These are phyloP conservation scores for Phaeoacremonium minimum DNA, from an alignment of 2,329 filamentous ascomycete genomes.

Conservation along the genomic window DNA sequence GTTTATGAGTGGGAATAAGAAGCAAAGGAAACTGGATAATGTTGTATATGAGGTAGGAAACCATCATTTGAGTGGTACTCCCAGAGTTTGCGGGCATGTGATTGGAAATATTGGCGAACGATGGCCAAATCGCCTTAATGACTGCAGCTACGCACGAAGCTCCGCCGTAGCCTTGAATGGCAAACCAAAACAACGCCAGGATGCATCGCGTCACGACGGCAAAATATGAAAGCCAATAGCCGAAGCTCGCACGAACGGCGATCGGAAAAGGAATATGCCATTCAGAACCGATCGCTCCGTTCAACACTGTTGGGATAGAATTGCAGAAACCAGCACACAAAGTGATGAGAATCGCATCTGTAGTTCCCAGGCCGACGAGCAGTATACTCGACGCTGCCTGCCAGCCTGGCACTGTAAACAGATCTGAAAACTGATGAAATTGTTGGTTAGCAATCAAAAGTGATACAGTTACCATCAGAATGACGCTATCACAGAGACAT, in stretches of 20 bases:
- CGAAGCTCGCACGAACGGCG: constrained; percentile 29
- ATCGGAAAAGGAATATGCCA: constrained; percentile 32
- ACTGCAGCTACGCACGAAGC: constrained; percentile 6
- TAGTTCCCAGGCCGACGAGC: constrained; percentile 6
- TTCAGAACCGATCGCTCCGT: constrained; percentile 27
- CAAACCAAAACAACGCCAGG: constrained; percentile 31
- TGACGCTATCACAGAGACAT: too few species aligned
- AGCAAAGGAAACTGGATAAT: constrained; percentile 19
- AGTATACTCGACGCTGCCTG: constrained; percentile 4
- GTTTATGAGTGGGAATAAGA: constrained; percentile 20
- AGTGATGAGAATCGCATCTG: constrained; percentile 8
- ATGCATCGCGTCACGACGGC: constrained; percentile 26
- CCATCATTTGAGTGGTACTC: constrained; percentile 18
- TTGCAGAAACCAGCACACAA: constrained; percentile 53
- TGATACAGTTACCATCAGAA: too few species aligned
- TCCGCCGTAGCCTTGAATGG: constrained; percentile 24
- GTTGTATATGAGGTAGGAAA: constrained; percentile 19
- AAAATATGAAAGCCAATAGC: constrained; percentile 27
- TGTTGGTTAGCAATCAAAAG: too few species aligned
- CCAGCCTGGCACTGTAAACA: constrained; percentile 8
- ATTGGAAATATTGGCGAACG: constrained; percentile 34
- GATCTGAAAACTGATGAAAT: constrained; percentile 9
- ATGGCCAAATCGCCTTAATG: constrained; percentile 31
- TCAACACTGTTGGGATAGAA: constrained; percentile 34
- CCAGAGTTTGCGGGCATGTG: constrained; percentile 30